A percentile compares a stretch with the other conserved stretches of the same genome.
These are phyloP conservation scores for Elymus sibiricus DNA, from an alignment of 176 grass and related monocot species.

Conservation along the genomic window DNA sequence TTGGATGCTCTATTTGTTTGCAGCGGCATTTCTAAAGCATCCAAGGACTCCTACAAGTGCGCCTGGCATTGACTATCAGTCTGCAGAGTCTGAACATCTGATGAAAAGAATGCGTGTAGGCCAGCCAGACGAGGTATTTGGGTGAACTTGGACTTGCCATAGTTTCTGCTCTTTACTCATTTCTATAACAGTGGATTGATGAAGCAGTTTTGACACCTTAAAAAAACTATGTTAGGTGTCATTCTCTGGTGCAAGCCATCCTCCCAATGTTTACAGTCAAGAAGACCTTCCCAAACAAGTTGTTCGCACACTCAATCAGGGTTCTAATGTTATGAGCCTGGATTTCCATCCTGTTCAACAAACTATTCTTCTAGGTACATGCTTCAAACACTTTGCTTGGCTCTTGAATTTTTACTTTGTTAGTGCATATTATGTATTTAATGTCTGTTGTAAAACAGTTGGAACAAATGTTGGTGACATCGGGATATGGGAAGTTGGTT, in stretches of 20 bases:
- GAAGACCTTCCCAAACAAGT: conserved; percentile 94
- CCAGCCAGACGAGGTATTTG: conserved; percentile 87
- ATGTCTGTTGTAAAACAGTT: conserved; percentile 50
- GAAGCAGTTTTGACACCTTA: conserved; percentile 13
- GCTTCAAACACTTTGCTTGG: not conserved
- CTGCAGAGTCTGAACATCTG: conserved; percentile 96
- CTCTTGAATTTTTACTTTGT: conserved; percentile 20
- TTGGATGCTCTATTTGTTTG: conserved; percentile 20
- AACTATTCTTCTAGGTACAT: conserved; percentile 93
- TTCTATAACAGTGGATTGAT: conserved; percentile 1
- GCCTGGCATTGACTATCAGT: conserved; percentile 93
- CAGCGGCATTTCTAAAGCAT: conserved; percentile 97
- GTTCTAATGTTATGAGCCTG: conserved; percentile 96
- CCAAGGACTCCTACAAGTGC: conserved; percentile 79
- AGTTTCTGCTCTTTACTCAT: conserved; percentile 8
- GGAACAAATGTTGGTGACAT: conserved; percentile 99
- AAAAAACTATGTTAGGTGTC: conserved; percentile 55
- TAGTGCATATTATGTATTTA: conserved; percentile 23
- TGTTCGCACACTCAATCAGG: conserved; percentile 82
- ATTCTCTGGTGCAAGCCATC: conserved; percentile 89
- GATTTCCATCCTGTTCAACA: conserved; percentile 96
- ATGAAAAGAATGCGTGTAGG: conserved; percentile 98
- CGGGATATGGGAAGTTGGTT: conserved; percentile 96
- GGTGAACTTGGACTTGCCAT: not conserved
- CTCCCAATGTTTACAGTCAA: conserved; percentile 86